Base-by-base conservation (phyloP, 306 rosid species). In the Vigna mungo region DNA sequence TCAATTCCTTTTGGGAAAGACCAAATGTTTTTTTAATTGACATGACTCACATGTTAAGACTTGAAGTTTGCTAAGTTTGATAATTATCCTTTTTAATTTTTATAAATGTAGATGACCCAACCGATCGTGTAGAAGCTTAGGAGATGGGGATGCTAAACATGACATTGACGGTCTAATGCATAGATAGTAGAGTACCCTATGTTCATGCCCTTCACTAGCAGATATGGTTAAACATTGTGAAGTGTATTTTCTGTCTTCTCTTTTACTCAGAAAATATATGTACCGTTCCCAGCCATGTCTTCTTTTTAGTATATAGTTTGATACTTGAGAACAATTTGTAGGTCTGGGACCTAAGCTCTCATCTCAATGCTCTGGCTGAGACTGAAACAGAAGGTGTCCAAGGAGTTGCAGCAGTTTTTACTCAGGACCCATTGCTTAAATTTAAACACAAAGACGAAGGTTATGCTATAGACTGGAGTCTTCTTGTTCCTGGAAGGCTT, bases 261-360 rank as follows among this genome's bases (percentile, higher is more conserved):
- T 36, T 61, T 23, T 65, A 67, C 46, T 30, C 55, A 76, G 15
- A 56, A 46, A 76, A 54, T 48, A 32, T 70, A 71, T 63, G 27
- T 48, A 13, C 16, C 20, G 53, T 43, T 43, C 6, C 41, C 7
- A 27, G 62, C 55, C 21, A 14, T 54, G 30, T 43, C 47, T 61
- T 58, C 49, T 11, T 5, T 74, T 65, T 47, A 55, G 73, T 61
- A 14, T 69, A 48, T 52, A 49, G 63, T 79, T 70, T 82, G 56
- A 82, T 61, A 41, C 74, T 75, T 43, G 77, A 25, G 11, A 49
- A 55, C 18, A 59, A 72, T 71, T 36, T 84, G 78, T 81, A 95
- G 99, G 71, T 95, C 53, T 95, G 99, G 99, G 97, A 95, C 86
- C 79, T 90, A 72, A 90, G 90, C 76, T 72, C 97, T 74, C 97